These are phyloP conservation scores for Silene vulgaris DNA, from an alignment of 179 eudicot species.

Conservation along the genomic window DNA sequence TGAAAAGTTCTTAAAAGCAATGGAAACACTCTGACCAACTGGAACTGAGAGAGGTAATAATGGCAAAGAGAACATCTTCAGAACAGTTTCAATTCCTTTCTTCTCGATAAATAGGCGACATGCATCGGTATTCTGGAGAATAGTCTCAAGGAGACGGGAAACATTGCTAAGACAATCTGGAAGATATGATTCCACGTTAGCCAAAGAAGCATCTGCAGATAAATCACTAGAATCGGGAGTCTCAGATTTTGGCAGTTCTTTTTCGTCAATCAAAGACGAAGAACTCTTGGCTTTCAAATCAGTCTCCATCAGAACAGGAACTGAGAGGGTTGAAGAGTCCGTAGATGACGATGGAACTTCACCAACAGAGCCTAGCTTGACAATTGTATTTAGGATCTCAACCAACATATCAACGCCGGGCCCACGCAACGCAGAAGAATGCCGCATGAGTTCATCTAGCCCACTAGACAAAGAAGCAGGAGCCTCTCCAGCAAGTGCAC, in stretches of 20 bases:
- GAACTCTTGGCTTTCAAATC: slow-evolving; percentile 49
- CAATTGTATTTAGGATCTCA: slow-evolving; percentile 68
- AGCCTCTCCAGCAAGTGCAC: slow-evolving; percentile 84
- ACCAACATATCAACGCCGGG: slow-evolving; percentile 91
- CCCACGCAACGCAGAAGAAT: slow-evolving; percentile 76
- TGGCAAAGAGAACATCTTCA: slow-evolving; percentile 72
- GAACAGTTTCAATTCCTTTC: slow-evolving; percentile 77
- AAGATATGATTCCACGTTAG: slow-evolving; percentile 61
- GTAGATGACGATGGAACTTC: slow-evolving; percentile 46
- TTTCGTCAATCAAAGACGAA: slow-evolving; percentile 34
- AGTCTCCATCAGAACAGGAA: slow-evolving; percentile 86
- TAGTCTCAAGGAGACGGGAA: slow-evolving; percentile 90
- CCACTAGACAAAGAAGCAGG: slow-evolving; percentile 85
- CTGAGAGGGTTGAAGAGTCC: slow-evolving; percentile 40
- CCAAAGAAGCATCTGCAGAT: slow-evolving; percentile 42
- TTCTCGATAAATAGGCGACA: slow-evolving; percentile 91
- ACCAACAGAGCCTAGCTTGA: slow-evolving; percentile 60
- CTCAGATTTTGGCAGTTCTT: slow-evolving; percentile 38
- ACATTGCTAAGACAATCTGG: slow-evolving; percentile 80
- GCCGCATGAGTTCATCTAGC: slow-evolving; percentile 97
- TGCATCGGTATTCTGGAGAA: slow-evolving; percentile 86
- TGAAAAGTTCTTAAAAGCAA: slow-evolving; percentile 90
- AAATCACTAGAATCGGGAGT: slow-evolving; percentile 44
- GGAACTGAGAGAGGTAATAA: slow-evolving; percentile 73
- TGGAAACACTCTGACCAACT: slow-evolving; percentile 75